phyloP scores from a whole-genome alignment of 805 yeast species.

The Zygotorulaspora florentina region DNA sequence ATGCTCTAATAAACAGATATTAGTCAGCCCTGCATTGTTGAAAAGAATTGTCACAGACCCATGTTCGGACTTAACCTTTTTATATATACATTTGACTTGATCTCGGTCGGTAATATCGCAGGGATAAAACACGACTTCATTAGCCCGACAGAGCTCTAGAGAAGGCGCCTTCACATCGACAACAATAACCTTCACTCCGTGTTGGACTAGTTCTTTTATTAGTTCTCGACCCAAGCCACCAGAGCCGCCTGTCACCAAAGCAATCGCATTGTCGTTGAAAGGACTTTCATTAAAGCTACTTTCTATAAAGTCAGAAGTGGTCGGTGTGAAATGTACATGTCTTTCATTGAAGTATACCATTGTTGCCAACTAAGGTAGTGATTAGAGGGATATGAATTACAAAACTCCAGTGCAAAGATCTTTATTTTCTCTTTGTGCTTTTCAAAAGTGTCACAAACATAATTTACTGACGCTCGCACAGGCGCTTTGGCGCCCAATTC shows the following conservation, averaged over 20 bases:
- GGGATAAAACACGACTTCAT: conserved; percentile 48
- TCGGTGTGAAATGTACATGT: too few relatives aligned
- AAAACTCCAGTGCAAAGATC: too few relatives aligned
- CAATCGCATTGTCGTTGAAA: conserved; percentile 45
- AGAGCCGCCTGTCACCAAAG: conserved; percentile 79
- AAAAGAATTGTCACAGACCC: conserved; percentile 67
- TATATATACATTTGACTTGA: conserved; percentile 42
- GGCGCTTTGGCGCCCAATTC: too few relatives aligned
- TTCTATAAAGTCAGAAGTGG: neutral
- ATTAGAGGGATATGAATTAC: too few relatives aligned
- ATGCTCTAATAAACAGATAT: conserved; percentile 54
- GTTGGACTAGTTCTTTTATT: conserved; percentile 41
- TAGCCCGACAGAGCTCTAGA: conserved; percentile 22
- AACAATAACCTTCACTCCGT: conserved; percentile 54
- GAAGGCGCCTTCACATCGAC: conserved; percentile 49
- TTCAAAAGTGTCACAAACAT: too few relatives aligned
- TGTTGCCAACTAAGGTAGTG: too few relatives aligned
- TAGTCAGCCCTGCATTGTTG: conserved; percentile 80
- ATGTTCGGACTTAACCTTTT: conserved; percentile 39
- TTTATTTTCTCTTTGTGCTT: too few relatives aligned
- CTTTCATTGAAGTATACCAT: neutral
- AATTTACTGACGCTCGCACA: too few relatives aligned
- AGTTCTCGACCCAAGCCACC: conserved; percentile 74
- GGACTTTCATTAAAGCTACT: neutral
- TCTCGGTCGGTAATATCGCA: conserved; percentile 66